A percentile compares a stretch with the other conserved stretches of the same genome.
Evolutionary conservation across 2,329 filamentous ascomycete genomes (phyloP).

Genomic region (Penicillium sp.): DNA sequence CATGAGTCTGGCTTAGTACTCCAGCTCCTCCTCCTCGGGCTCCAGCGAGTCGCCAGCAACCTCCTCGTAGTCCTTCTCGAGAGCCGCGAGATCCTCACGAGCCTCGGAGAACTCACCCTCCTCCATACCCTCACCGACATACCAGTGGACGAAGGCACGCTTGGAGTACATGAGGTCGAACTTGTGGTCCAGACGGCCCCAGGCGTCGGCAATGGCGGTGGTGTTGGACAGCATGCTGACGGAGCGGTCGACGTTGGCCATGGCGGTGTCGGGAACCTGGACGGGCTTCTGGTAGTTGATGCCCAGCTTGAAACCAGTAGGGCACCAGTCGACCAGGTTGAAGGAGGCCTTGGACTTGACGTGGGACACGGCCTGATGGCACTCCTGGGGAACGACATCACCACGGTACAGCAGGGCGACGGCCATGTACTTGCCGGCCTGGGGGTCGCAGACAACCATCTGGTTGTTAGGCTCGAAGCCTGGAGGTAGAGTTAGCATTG

Average conservation of each 20-base stretch:
- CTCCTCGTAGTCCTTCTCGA: slow-evolving; percentile 88
- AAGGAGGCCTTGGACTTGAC: slow-evolving; percentile 68
- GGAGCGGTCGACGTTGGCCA: slow-evolving; percentile 58
- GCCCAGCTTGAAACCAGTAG: slow-evolving; percentile 70
- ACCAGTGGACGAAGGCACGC: slow-evolving; percentile 73
- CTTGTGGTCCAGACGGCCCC: slow-evolving; percentile 67
- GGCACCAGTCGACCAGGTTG: slow-evolving; percentile 71
- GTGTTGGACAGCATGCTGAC: slow-evolving; percentile 70
- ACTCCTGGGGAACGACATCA: slow-evolving; percentile 67
- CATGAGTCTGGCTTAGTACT: slow-evolving; percentile 35
- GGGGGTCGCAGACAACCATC: slow-evolving; percentile 71
- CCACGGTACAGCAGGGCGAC: slow-evolving; percentile 69
- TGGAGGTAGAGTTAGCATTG: slow-evolving; percentile 24
- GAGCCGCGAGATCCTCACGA: slow-evolving; percentile 80
- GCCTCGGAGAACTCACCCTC: slow-evolving; percentile 89
- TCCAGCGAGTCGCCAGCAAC: slow-evolving; percentile 72
- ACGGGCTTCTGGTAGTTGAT: slow-evolving; percentile 68
- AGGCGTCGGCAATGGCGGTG: slow-evolving; percentile 68
- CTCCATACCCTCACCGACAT: slow-evolving; percentile 89
- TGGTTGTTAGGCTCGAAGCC: slow-evolving; percentile 71
- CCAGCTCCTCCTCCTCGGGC: slow-evolving; percentile 58
- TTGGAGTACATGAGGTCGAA: slow-evolving; percentile 74
- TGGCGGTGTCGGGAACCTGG: slow-evolving; percentile 57
- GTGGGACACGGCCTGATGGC: slow-evolving; percentile 61
- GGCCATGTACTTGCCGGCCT: slow-evolving; percentile 72